Evolutionary conservation across 2,329 filamentous ascomycete species (phyloP), one percentile per base, ranked within the genome.

Genomic region (Colletotrichum sp.): DNA sequence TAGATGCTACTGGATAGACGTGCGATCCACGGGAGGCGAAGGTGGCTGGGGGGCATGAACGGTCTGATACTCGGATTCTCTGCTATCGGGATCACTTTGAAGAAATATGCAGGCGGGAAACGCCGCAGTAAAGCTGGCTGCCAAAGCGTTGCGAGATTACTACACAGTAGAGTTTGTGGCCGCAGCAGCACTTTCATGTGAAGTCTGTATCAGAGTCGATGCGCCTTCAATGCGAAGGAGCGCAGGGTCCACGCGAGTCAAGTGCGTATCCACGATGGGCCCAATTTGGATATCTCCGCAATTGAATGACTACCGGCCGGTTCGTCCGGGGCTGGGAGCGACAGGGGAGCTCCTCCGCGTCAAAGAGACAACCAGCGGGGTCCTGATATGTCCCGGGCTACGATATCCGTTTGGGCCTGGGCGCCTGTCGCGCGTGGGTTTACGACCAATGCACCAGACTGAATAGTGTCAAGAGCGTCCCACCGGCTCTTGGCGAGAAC

Each of bases 201-300:
- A 64, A 63, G 57, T 57, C n/a, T 69, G 39, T 63, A 39, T 69
- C 57, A 73, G 71, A 64, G 16, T 24, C 30, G 30, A 39, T 15
- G 24, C 36, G 30, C 30, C 55, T 52, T 69, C 24, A 62, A 69
- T 69, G 59, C 44, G 39, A 32, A 24, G 57, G 44, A 18, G 49
- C 26, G 32, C 30, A 32, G 24, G n/a, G 44, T 7, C 32, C n/a
- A 55, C 57, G 65, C 71, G 71, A 73, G 71, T 73, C 71, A 73
- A 73, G 57, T 1, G 7, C 16, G 49, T 60, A 7, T 57, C 30
- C 16, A 30, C 8, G 26, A 68, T 39, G 18, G 36, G 5, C 24
- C 34, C 26, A 24, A 24, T 57, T 16, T 15, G 24, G 6, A 6
- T 5, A 18, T 30, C 10, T 5, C 70, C 63, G 24, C 49, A 67